Evolutionary conservation across 2,329 filamentous ascomycete genomes (phyloP), one percentile per base, ranked within the genome.

Genomic region (Epicoccum nigrum): DNA sequence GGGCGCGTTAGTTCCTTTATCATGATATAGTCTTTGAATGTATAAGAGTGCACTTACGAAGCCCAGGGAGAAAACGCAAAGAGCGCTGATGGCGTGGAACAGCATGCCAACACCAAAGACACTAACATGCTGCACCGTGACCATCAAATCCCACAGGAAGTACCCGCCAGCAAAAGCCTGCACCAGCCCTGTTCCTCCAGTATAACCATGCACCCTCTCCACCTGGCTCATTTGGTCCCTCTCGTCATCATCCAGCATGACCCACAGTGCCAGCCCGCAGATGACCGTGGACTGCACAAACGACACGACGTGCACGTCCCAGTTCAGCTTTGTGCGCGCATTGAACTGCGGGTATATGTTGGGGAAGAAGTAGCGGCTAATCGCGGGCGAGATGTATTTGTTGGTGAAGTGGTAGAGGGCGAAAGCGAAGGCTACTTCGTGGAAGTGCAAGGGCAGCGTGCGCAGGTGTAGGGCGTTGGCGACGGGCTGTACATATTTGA

Each of bases 281-380:
- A 95, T 89, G 47, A 90, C 75, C 25, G 81, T 77, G 69, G 86
- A 87, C 79, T 95, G 90, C 48, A 90, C 79, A 60, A 94, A 82
- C n/a, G 88, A 92, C 25, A 94, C 90, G 47, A 93, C 86, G 69
- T 93, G 90, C 19, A 91, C 87, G 71, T 95, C 86, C 90, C 90
- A 94, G 79, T 89, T 94, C 56, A 91, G 79, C 68, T 81, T 83
- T 49, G 87, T 89, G 47, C 82, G 80, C 20, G 78, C 75, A 40
- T 85, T 83, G 61, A 90, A 80, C 39, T 74, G 74, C 25, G 77
- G 70, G 75, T 94, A 94, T 60, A 83, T 79, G 37, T 78, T 68
- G 15, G 87, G 84, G 58, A 88, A 85, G 53, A 91, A 70, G 49
- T 77, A 67, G 37, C 74, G 78, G 27, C 88, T 92, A 28, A 92